Conservation (phyloP, 2,329 filamentous ascomycete genomes). For the Eutypella sp. region DNA sequence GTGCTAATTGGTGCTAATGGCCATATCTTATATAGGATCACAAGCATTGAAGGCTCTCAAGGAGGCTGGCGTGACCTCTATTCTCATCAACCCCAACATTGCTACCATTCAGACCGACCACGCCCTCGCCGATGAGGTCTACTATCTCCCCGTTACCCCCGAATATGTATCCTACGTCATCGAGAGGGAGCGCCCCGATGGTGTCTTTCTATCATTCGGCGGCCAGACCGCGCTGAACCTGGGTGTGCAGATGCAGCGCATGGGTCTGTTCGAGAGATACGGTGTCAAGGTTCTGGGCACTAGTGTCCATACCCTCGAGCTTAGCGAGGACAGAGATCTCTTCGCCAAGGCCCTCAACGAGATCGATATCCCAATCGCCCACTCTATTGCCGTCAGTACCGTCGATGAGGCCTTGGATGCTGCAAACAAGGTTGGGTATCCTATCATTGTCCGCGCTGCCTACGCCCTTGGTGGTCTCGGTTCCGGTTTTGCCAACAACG, state of each 20-base stretch:
- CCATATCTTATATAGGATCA: constrained; percentile 56
- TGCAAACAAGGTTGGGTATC: constrained; percentile 83
- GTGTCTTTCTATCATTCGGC: constrained; percentile 95
- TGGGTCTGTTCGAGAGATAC: constrained; percentile 92
- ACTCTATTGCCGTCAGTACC: constrained; percentile 88
- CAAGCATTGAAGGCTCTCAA: constrained; percentile 96
- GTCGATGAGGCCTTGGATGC: constrained; percentile 89
- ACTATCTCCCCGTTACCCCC: constrained; percentile 95
- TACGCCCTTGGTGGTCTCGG: constrained; percentile 95
- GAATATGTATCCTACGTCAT: constrained; percentile 98
- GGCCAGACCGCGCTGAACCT: constrained; percentile 96
- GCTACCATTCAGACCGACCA: constrained; percentile 98
- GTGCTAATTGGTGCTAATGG: constrained; percentile 19
- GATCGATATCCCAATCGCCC: constrained; percentile 95
- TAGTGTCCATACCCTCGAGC: constrained; percentile 88
- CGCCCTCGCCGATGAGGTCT: constrained; percentile 92
- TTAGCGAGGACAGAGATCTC: constrained; percentile 91
- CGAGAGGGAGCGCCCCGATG: constrained; percentile 90
- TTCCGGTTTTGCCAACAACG: constrained; percentile 91
- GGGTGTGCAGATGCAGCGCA: constrained; percentile 94
- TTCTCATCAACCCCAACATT: constrained; percentile 97
- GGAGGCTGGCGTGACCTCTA: constrained; percentile 85
- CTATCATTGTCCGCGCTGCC: constrained; percentile 95
- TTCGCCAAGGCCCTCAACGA: constrained; percentile 95
- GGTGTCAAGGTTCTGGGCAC: constrained; percentile 94